Evolutionary conservation across 208 protist species (phyloP).

Genomic region (Leishmania major): DNA sequence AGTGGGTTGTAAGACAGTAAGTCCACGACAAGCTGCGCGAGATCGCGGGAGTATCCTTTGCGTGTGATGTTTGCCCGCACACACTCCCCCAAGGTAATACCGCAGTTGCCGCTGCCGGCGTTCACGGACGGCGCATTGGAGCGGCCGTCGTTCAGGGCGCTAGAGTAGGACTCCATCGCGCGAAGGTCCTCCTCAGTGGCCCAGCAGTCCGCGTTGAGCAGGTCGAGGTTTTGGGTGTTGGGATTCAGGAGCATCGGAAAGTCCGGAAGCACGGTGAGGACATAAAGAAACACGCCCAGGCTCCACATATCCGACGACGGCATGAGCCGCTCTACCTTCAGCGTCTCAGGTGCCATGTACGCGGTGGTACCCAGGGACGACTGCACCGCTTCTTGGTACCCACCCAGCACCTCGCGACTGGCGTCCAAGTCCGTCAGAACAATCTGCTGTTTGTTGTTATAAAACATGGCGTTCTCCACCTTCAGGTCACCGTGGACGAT

Average conservation of each 20-base stretch:
- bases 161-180: slow-evolving; percentile 40
- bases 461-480: slow-evolving; percentile 75
- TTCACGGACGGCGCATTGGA: not conserved
- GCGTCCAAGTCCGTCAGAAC: slow-evolving; percentile 85
- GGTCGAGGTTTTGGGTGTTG: slow-evolving; percentile 42
- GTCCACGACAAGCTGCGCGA: slow-evolving; percentile 55
- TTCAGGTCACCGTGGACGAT: slow-evolving; percentile 88
- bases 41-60: slow-evolving; percentile 49
- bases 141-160: slow-evolving; percentile 20
- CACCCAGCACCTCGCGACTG: slow-evolving; percentile 47
- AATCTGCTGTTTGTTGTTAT: slow-evolving; percentile 49
- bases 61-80: slow-evolving; percentile 37
- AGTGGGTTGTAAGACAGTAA: slow-evolving; percentile 65
- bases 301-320: slow-evolving; percentile 83
- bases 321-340: slow-evolving; percentile 58
- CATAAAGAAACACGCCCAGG: slow-evolving; percentile 80
- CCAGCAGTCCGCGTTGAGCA: slow-evolving; percentile 71
- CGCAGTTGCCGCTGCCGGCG: slow-evolving; percentile 7
- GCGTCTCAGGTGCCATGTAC: slow-evolving; percentile 82
- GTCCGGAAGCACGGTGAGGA: slow-evolving; percentile 72
- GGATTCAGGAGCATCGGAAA: slow-evolving; percentile 76
- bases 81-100: slow-evolving; percentile 48
- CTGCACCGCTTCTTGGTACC: slow-evolving; percentile 32
- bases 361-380: slow-evolving; percentile 51
- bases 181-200: slow-evolving; percentile 47